Conservation (phyloP, 2,329 filamentous ascomycete species). For the Penicillium sp. region DNA sequence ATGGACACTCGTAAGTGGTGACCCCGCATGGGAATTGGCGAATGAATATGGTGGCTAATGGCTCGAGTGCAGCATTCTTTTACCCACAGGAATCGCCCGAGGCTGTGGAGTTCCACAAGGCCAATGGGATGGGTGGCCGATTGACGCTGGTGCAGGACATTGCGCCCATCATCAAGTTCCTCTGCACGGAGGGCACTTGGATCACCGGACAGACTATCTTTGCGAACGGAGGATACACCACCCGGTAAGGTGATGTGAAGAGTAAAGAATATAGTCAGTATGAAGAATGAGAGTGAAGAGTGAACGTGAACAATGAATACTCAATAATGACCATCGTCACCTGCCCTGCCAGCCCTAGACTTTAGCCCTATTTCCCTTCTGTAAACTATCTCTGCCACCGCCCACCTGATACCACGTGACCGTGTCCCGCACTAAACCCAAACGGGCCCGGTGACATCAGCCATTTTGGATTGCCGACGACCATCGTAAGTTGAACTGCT, state of each 20-base stretch:
- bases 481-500: too few relatives aligned
- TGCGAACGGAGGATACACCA: constrained; percentile 55
- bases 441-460: constrained; percentile 2
- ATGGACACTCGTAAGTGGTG: constrained; percentile 54
- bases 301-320: not conserved
- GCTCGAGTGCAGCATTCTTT: constrained; percentile 44
- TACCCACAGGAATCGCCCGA: constrained; percentile 50
- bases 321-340: constrained; percentile 6
- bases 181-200: constrained; percentile 51
- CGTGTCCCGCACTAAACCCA: constrained; percentile 18
- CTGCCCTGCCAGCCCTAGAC: not conserved
- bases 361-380: constrained; percentile 3
- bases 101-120: constrained; percentile 51
- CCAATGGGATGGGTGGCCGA: constrained; percentile 47
- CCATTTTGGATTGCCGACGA: too few relatives aligned
- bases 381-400: too few relatives aligned
- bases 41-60: not conserved
- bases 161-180: constrained; percentile 51
- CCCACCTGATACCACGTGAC: too few relatives aligned
- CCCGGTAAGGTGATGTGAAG: constrained; percentile 36
- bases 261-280: not conserved
- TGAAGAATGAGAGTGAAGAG: too few relatives aligned
- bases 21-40: not conserved
- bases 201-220: constrained; percentile 55
- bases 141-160: constrained; percentile 52